These are phyloP conservation scores for Penicillium waksmanii DNA, from an alignment of 495 filamentous ascomycete species.

Conservation along the genomic window DNA sequence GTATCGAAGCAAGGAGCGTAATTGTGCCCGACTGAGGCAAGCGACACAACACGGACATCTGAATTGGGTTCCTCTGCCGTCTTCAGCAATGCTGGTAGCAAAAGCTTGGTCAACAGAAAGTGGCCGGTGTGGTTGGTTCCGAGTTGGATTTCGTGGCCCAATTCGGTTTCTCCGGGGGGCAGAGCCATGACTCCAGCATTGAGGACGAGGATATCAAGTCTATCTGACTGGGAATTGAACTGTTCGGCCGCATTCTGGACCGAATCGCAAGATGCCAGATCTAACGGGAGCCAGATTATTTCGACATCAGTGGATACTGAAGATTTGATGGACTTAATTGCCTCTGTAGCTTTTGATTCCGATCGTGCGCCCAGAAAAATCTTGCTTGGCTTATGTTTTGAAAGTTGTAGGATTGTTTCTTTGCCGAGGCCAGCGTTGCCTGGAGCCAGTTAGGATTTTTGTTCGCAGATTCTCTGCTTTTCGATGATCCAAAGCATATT, in stretches of 20 bases:
- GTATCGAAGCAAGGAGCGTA: constrained; percentile 33
- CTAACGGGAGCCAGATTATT: constrained; percentile 46
- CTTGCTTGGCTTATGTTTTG: constrained; percentile 56
- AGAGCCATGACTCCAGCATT: constrained; percentile 66
- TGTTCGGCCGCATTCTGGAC: constrained; percentile 54
- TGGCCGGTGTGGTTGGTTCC: constrained; percentile 62
- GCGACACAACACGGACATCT: constrained; percentile 47
- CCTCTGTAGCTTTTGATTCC: constrained; percentile 34
- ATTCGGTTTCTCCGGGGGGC: constrained; percentile 39
- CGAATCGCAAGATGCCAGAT: constrained; percentile 49
- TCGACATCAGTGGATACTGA: constrained; percentile 26
- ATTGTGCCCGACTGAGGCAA: constrained; percentile 44
- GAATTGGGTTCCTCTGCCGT: constrained; percentile 39
- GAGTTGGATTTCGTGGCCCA: constrained; percentile 60
- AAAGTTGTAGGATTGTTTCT: constrained; percentile 55
- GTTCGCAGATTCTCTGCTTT: neutral
- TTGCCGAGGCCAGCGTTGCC: constrained; percentile 64
- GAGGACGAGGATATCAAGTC: constrained; percentile 67
- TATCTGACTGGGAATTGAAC: constrained; percentile 50
- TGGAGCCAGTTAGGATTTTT: constrained; percentile 5
- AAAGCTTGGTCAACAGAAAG: constrained; percentile 59
- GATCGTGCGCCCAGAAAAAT: constrained; percentile 56
- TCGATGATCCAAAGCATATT: neutral
- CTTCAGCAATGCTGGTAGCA: constrained; percentile 32
- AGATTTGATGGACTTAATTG: constrained; percentile 28